phyloP scores from a whole-genome alignment of 1,284 basidiomycete species.

The Ustilago trichophora region DNA sequence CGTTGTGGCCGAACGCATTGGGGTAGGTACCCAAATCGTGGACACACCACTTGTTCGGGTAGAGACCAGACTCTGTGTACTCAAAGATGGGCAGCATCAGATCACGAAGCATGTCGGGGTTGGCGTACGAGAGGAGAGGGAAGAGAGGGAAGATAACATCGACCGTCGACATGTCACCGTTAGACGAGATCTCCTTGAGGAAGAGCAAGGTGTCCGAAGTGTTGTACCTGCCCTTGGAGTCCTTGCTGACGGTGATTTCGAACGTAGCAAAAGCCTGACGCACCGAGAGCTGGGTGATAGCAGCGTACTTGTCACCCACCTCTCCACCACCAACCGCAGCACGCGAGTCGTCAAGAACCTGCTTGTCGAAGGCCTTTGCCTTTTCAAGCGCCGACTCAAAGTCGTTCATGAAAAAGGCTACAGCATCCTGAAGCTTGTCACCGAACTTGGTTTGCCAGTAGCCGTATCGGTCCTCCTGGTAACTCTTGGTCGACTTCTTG shows the following conservation, averaged over 20 bases:
- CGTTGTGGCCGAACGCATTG: slow-evolving; percentile 63
- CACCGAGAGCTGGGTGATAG: slow-evolving; percentile 59
- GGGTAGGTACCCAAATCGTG: slow-evolving; percentile 65
- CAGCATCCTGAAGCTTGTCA: slow-evolving; percentile 65
- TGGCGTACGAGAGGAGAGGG: slow-evolving; percentile 70
- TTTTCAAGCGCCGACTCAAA: slow-evolving; percentile 73
- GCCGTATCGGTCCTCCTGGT: slow-evolving; percentile 60
- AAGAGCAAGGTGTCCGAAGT: slow-evolving; percentile 67
- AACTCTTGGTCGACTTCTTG: slow-evolving; percentile 46
- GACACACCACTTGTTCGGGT: slow-evolving; percentile 66
- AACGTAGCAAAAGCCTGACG: slow-evolving; percentile 61
- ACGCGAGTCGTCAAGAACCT: slow-evolving; percentile 58
- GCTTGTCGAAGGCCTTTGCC: slow-evolving; percentile 66
- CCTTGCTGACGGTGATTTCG: slow-evolving; percentile 58
- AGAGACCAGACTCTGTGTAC: slow-evolving; percentile 66
- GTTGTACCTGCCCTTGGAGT: slow-evolving; percentile 49
- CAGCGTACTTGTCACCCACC: slow-evolving; percentile 60
- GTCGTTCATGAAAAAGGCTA: slow-evolving; percentile 70
- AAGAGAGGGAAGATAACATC: slow-evolving; percentile 68
- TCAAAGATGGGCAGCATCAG: slow-evolving; percentile 73
- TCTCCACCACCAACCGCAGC: slow-evolving; percentile 56
- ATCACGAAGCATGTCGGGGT: slow-evolving; percentile 71
- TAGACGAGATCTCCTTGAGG: slow-evolving; percentile 63
- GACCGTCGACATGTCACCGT: slow-evolving; percentile 66
- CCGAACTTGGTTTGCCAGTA: slow-evolving; percentile 60